Evolutionary conservation across 306 rosid species (phyloP), one percentile per base, ranked within the genome.

Genomic region (Lathyrus sativus): DNA sequence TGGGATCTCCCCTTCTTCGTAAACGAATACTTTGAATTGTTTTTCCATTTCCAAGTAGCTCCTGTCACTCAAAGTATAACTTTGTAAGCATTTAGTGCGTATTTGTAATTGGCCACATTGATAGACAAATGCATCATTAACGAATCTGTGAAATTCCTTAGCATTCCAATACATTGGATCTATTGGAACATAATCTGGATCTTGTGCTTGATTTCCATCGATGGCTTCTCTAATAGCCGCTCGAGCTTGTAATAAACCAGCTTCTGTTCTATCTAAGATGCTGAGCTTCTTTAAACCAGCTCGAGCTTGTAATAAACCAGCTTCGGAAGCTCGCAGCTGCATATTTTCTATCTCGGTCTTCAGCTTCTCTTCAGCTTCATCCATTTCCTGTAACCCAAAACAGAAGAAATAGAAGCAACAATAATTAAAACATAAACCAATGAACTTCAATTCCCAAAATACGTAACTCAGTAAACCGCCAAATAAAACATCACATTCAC

Each of bases 11-110:
- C 97, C 97, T 82, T 90, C 97, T 86, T 73, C 79, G 5, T 93
- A 93, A 11, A 88, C 87, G 3, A 77, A 93, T 8, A 93, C 81
- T 81, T 90, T 88, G 78, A 93, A 87, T 54, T 58, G 68, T 59
- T 82, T 85, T 76, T 93, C 97, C 98, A 93, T 93, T 82, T 93
- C 96, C 57, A 88, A 45, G 82, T 88, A 93, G 82, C 97, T 90
- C 84, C 97, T 92, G 68, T 18, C 6, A 50, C 0, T 18, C 31
- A 67, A 42, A 44, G 4, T 46, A 74, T 26, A 26, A 66, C 44
- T 63, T 62, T 42, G 10, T 26, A 45, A 17, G 12, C n/a, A 44
- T 13, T 13, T n/a, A 45, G 3, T n/a, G 51, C 51, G 12, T 13
- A 43, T 13, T 43, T 43, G 2, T 12, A 43, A 11, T 4, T 43